Percentiles rank a stretch among this genome's conserved stretches.
phyloP scores from a whole-genome alignment of 192 early-diverging fungal species.

The Chytriomyces sp. region DNA sequence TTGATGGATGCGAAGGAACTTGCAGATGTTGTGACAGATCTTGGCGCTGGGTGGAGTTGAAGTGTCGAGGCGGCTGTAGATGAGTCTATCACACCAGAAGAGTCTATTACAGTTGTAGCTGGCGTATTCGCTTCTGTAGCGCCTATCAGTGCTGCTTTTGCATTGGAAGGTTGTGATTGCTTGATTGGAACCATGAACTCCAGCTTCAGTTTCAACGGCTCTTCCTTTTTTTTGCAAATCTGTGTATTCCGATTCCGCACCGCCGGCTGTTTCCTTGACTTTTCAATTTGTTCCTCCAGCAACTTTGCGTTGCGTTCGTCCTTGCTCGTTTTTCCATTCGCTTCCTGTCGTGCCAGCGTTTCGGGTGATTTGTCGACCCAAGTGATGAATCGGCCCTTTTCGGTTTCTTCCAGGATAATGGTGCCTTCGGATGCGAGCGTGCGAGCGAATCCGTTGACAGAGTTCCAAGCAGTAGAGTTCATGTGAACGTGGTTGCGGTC shows the following conservation, averaged over 20 bases:
- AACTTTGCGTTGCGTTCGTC: slow-evolving; percentile 80
- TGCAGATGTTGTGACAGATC: no score
- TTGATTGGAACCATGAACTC: slow-evolving; percentile 38
- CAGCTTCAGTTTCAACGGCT: slow-evolving; percentile 74
- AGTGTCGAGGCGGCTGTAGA: no score
- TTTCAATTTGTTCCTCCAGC: slow-evolving; percentile 83
- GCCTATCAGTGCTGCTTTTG: slow-evolving; percentile 6
- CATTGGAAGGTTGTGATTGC: background rate
- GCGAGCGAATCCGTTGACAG: slow-evolving; percentile 84
- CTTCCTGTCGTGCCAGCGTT: slow-evolving; percentile 78
- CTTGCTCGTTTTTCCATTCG: slow-evolving; percentile 77
- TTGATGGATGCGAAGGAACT: no score
- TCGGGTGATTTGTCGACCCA: slow-evolving; percentile 94
- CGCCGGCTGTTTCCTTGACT: slow-evolving; percentile 57
- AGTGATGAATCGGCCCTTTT: slow-evolving; percentile 71
- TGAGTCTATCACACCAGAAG: no score
- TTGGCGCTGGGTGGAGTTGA: no score
- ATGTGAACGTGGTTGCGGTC: slow-evolving; percentile 93
- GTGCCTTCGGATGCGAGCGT: slow-evolving; percentile 79
- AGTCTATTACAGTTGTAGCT: background rate
- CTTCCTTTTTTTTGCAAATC: slow-evolving; percentile 68
- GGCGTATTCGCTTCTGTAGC: background rate
- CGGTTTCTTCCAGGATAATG: slow-evolving; percentile 84
- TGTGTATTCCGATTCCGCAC: slow-evolving; percentile 36
- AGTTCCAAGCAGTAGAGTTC: slow-evolving; percentile 92